Percentiles rank a stretch among this genome's conserved stretches.
phyloP scores from a whole-genome alignment of 1,284 basidiomycete genomes.

The Kalmanozyma brasiliensis region DNA sequence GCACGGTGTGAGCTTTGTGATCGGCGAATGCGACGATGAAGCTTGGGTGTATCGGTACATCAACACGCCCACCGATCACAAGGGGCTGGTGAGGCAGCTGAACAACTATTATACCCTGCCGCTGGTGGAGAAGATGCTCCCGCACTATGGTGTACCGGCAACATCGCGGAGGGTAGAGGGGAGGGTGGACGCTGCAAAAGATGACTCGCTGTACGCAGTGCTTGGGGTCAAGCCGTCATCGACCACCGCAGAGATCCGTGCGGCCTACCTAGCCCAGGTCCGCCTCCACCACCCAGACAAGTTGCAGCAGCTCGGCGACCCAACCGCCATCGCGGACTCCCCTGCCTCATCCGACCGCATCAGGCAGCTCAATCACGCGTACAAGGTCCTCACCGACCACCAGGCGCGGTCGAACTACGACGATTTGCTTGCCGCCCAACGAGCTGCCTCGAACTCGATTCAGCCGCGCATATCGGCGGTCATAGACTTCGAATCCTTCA shows the following conservation, averaged over 20 bases:
- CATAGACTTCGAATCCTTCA: conserved; percentile 40
- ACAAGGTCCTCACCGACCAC: conserved; percentile 36
- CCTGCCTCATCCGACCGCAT: conserved; percentile 28
- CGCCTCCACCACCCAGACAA: conserved; percentile 45
- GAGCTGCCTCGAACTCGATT: conserved; percentile 4
- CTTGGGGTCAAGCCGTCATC: conserved; percentile 31
- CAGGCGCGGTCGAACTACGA: conserved; percentile 26
- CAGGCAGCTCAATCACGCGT: conserved; percentile 37
- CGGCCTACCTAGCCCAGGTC: conserved; percentile 43
- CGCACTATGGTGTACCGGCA: conserved; percentile 18
- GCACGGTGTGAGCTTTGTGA: conserved; percentile 22
- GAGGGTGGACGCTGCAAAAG: not conserved
- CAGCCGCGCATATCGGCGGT: conserved; percentile 28
- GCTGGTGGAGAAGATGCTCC: conserved; percentile 35
- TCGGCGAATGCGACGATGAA: conserved; percentile 47
- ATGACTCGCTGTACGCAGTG: conserved; percentile 14
- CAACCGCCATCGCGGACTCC: conserved; percentile 6
- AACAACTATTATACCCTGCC: conserved; percentile 47
- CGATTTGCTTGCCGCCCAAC: conserved; percentile 9
- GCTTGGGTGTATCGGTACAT: conserved; percentile 45
- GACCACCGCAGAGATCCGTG: conserved; percentile 24
- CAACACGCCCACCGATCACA: conserved; percentile 32
- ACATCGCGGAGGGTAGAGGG: not conserved
- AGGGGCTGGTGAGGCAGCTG: conserved; percentile 27
- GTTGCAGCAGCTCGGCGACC: conserved; percentile 26